Evolutionary conservation across 1,284 basidiomycete species (phyloP), one percentile per base, ranked within the genome.

Genomic region (Fistulinella staudtii): DNA sequence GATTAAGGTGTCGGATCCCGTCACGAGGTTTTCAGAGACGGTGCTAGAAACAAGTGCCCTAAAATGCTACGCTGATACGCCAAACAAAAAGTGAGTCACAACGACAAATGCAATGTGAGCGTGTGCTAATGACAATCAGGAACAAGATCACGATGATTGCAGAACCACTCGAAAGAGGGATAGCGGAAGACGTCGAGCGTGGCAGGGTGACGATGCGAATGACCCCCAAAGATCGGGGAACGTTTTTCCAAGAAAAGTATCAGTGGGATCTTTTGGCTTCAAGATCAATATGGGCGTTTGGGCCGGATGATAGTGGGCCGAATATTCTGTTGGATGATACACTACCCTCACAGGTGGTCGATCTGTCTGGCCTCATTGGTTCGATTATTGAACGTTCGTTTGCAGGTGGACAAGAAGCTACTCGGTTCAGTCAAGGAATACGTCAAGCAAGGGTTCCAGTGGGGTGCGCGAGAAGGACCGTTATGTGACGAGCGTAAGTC

Each of bases 251-350:
- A 67, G 85, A 90, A 60, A 94, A 93, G 64, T 97, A 98, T 67
- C 89, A 95, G 48, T 99, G 96, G 96, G 96, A 99, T 71, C 66
- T 98, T 59, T 78, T 99, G 50, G 95, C 96, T 3, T 94, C 93
- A 36, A 80, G 96, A 47, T 97, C 94, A 59, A 95, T 99, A 70
- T 99, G 96, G 96, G 93, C 94, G n/a, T 99, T 99, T 68, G 96
- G 96, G 18, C 95, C 96, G 5, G 93, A 98, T 53, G 93, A 95
- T 41, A 87, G 85, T 54, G 93, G 93, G 0, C 82, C 96, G 3
- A 99, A 99, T 66, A 80, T 96, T 45, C 69, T 99, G 38, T 72
- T 99, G 55, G 95, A 99, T 65, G 96, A 99, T 63, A 98, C 96
- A 1, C 69, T 99, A 36, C 95, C 96, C 4, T 91, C 88, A 14